Evolutionary conservation across 441 rosid genomes (phyloP), one percentile per base, ranked within the genome.

Genomic region (Aquilaria agallochum): DNA sequence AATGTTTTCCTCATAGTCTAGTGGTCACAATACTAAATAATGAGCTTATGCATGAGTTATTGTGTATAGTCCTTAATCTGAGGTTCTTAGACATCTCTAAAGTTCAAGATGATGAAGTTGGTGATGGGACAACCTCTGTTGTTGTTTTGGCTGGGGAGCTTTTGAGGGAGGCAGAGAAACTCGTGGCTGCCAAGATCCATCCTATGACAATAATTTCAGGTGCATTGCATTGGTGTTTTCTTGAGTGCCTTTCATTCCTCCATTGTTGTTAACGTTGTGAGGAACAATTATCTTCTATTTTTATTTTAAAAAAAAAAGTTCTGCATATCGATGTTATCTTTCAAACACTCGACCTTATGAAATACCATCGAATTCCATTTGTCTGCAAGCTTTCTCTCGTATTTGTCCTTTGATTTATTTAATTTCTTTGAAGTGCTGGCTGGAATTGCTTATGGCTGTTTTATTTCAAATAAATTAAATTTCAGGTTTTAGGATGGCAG

Each of bases 61-160:
- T 6, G 5, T 34, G 2, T 34, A 34, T 34, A 6, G 40, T 34
- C 40, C 40, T 34, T 34, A 34, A 34, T 6, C 40, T 3, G 40
- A 34, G 2, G 4, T 34, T 34, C 40, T 34, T 34, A 34, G 99
- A 95, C 71, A 95, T 95, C 68, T 95, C 99, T 11, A 95, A 95
- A 85, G 99, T 89, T 62, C 99, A 95, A 79, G 99, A 95, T 78
- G 99, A 95, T 70, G 99, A 95, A 82, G 99, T 95, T 58, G 99
- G 99, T 68, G 99, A 95, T 69, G 99, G 99, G 50, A 95, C 99
- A 64, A 95, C 99, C 59, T 95, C 99, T 63, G 99, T 95, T 60
- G 99, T 88, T 59, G 96, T 95, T 65, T 84, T 95, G 87, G 98
- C 99, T 12, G 97, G 99, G 27, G 97, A 89, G 71, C 97, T 94